phyloP scores from a whole-genome alignment of 2,329 filamentous ascomycete genomes.

The Hypoxylon sp. region DNA sequence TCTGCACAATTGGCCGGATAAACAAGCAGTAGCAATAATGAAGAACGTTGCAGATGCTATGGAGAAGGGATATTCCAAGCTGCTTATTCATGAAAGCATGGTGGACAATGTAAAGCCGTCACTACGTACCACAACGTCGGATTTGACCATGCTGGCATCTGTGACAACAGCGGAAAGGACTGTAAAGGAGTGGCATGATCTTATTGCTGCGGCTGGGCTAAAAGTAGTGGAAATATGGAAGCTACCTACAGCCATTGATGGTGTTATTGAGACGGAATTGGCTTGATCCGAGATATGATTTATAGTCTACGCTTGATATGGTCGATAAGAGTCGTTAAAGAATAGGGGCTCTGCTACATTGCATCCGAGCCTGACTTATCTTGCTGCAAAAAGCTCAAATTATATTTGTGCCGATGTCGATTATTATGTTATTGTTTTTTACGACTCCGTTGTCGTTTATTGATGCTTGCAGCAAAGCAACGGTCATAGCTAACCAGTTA shows the following conservation, averaged over 20 bases:
- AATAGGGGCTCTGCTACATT: neutral
- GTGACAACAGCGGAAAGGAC: conserved; percentile 54
- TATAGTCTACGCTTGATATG: neutral
- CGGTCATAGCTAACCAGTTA: neutral
- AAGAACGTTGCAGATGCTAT: conserved; percentile 53
- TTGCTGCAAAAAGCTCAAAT: neutral
- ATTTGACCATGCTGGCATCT: conserved; percentile 56
- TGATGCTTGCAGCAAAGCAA: neutral
- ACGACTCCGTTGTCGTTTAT: neutral
- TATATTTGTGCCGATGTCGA: neutral
- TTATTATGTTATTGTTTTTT: neutral
- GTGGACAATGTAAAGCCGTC: conserved; percentile 52
- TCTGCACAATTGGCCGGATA: conserved; percentile 60
- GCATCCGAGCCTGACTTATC: neutral
- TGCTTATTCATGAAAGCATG: conserved; percentile 60
- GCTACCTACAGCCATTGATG: conserved; percentile 49
- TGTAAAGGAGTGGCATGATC: conserved; percentile 52
- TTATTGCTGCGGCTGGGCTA: conserved; percentile 50
- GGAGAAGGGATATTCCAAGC: conserved; percentile 56
- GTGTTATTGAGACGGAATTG: conserved; percentile 52
- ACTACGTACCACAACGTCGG: conserved; percentile 53
- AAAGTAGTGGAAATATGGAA: conserved; percentile 54
- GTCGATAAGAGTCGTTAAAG: neutral
- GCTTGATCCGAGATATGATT: conserved; percentile 21
- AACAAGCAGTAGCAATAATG: conserved; percentile 54